Evolutionary conservation across 208 protist genomes (phyloP).

Genomic region (Herpetomonas samuelpessoai): DNA sequence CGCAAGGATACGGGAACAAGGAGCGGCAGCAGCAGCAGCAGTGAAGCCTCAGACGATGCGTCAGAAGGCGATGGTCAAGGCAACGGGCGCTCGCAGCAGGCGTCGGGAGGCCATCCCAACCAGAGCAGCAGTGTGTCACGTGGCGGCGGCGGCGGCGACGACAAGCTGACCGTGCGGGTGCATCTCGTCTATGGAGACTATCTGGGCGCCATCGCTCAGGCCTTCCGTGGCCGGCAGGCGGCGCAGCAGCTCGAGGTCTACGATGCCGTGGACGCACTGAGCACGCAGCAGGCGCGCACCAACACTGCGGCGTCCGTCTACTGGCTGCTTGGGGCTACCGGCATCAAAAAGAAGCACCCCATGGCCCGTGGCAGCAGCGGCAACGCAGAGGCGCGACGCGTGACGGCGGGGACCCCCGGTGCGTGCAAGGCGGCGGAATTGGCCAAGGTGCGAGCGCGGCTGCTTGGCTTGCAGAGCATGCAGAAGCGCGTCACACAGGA

Average conservation of each 20-base stretch:
- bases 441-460: too few relatives aligned
- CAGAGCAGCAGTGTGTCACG: too few relatives aligned
- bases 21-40: constrained; percentile 2
- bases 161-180: not conserved
- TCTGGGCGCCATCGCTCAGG: not conserved
- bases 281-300: not conserved
- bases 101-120: too few relatives aligned
- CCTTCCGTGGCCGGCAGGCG: constrained; percentile 2
- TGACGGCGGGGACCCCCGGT: not conserved
- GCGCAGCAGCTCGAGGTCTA: not conserved
- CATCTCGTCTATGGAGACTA: constrained; percentile 7
- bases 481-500: not conserved
- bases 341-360: not conserved
- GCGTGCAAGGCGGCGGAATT: not conserved
- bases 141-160: not conserved
- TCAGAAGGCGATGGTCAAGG: not conserved
- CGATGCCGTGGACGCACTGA: not conserved
- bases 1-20: too few relatives aligned
- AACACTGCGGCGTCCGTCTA: not conserved
- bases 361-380: not conserved
- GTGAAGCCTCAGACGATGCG: not conserved
- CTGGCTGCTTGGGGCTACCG: not conserved
- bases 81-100: not conserved
- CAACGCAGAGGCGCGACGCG: not conserved
- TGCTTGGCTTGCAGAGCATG: not conserved